Base-by-base conservation (phyloP, 2,329 filamentous ascomycete genomes). In the Diaporthe ilicicola region DNA sequence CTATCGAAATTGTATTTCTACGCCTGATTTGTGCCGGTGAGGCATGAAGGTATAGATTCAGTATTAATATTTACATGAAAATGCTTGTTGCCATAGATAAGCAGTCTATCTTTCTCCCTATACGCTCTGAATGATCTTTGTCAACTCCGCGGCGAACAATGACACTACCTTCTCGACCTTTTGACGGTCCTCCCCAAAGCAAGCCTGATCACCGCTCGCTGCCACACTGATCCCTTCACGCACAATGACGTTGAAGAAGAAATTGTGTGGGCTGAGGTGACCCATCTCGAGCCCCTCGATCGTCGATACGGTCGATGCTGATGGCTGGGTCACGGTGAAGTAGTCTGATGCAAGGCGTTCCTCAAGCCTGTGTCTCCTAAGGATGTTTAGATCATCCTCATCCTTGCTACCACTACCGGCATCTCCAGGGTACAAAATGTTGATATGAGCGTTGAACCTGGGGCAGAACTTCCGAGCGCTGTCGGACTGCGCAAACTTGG, bases 181-280 rank as follows among this genome's bases (percentile, higher is more conserved):
- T 34, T 34, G 32, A 10, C 51, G 65, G 53, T 68, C 53, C 17
- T 39, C 53, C 29, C 65, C 53, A 50, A 68, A 50, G 13, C 56
- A 34, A 15, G 65, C 72, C 70, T 70, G 48, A 39, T 72, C 72
- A 6, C 73, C 72, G 13, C 70, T 74, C 29, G 73, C 67, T 5
- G 69, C 64, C 17, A 74, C 67, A 5, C 64, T 65, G n/a, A 73
- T 32, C 46, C 32, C 61, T 2, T 66, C 56, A 17, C 64, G 67
- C 15, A 74, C 69, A 22, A 73, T 39, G 22, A 74, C 70, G 32
- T 74, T 74, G 29, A 74, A 70, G 53, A 72, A 74, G 32, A 74
- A 37, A 29, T 71, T 66, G 37, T 72, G 67, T 1, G 39, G 48
- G 19, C 66, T 54, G 34, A 74, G 48, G 13, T 42, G 54, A 37